Evolutionary conservation across 192 early-diverging fungal species (phyloP), one percentile per base, ranked within the genome.

Genomic region (Pilaira anomala): DNA sequence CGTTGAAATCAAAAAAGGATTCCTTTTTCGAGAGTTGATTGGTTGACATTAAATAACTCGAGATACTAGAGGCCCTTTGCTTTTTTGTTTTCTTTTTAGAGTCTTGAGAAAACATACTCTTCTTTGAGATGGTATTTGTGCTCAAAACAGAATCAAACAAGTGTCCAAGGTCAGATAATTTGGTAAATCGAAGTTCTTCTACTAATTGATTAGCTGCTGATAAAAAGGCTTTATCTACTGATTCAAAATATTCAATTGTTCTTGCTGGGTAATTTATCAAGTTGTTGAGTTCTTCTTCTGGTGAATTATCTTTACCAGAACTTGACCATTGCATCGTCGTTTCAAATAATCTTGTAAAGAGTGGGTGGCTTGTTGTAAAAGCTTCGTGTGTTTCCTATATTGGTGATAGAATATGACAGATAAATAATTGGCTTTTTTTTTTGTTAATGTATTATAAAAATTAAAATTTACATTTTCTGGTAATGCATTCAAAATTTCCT

Each of bases 401-500:
- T n/a, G n/a, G n/a, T n/a, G n/a, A n/a, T n/a, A n/a, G n/a, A n/a
- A n/a, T n/a, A 24, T 18, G 16, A 46, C 4, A 46, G 1, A 46
- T 6, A 46, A 7, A 46, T 2, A 46, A 21, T 12, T 6, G 16
- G 4, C 61, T 59, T 60, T 19, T 22, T 18, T 57, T 65, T 36
- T 36, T 36, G 6, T 5, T 6, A 36, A 36, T 36, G 33, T 36
- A 36, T 9, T 14, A 28, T 18, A 11, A 16, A 30, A 19, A 26
- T 62, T 42, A 21, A 33, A 12, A 53, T 48, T 67, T 63, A 71
- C 68, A 21, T 71, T 29, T 56, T 45, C 29, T 36, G 53, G 19
- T 41, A 61, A 26, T 7, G 66, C 51, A 13, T 56, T 52, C 6
- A 53, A 29, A n/a, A 77, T 70, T 55, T 77, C 73, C 41, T 59